These are phyloP conservation scores for Amyloporia xantha DNA, from an alignment of 768 basidiomycete genomes.

Conservation along the genomic window DNA sequence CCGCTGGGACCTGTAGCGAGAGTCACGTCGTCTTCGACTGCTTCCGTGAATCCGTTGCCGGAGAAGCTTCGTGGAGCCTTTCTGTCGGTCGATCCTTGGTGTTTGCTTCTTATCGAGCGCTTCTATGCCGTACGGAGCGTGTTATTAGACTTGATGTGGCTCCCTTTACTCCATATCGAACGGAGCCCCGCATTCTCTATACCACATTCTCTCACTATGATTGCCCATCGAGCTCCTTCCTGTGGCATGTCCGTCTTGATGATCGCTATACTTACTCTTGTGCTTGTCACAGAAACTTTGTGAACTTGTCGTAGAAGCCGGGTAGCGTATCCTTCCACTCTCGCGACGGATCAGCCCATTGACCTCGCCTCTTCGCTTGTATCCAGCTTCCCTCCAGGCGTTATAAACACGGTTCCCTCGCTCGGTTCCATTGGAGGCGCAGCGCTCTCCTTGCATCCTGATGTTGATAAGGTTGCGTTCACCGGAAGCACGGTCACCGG, in stretches of 20 bases:
- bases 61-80: neutral
- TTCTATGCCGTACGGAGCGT: no score
- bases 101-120: neutral
- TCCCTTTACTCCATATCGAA: no score
- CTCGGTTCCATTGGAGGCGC: slow-evolving; percentile 78
- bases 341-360: neutral
- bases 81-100: no score
- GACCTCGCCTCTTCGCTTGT: neutral
- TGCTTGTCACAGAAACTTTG: slow-evolving; percentile 57
- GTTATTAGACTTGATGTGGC: no score
- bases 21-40: no score
- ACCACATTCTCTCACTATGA: no score
- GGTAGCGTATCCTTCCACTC: slow-evolving; percentile 37
- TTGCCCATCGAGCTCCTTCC: no score
- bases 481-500: slow-evolving; percentile 91
- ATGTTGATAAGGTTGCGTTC: slow-evolving; percentile 93
- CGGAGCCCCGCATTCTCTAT: no score
- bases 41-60: neutral
- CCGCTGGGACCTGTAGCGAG: slow-evolving; percentile 5
- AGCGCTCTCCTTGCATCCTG: slow-evolving; percentile 73
- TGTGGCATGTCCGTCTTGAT: neutral
- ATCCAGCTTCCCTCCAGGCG: slow-evolving; percentile 80
- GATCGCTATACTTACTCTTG: neutral
- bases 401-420: slow-evolving; percentile 84
- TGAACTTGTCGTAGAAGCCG: slow-evolving; percentile 76